Evolutionary conservation across 495 filamentous ascomycete species (phyloP), one percentile per base, ranked within the genome.

Genomic region (Aspergillus indologenus): DNA sequence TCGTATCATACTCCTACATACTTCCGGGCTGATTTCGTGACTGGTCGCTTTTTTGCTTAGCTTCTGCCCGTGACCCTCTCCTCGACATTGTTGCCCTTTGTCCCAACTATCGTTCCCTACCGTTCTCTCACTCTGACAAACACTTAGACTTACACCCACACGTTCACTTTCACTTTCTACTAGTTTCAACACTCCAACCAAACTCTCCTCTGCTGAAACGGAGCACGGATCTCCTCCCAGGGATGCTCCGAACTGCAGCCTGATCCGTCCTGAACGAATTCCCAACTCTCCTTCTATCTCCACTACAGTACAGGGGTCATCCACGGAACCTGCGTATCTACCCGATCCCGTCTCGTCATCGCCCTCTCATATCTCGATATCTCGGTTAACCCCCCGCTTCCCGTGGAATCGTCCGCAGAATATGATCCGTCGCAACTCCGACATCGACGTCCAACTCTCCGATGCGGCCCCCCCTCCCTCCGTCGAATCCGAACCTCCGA

Each of bases 351-450:
- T 24, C 22, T 50, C 24, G 47, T 50, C 47, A 51, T 31, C 48
- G 22, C 23, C n/a, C 48, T 51, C 5, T 51, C 29, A 57, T 57
- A 34, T 43, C 8, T 19, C 45, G 40, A 20, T 17, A 20, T 43
- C 24, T 34, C 46, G 29, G 23, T 44, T 15, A 49, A 48, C 15
- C 22, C 24, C 45, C 54, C 54, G 22, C 45, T 26, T 26, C 20
- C 48, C 24, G 42, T 26, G 18, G 15, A 52, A 19, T 44, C 44
- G 31, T 61, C 60, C 31, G 31, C 44, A 62, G 53, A 74, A 49
- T 54, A 79, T 76, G 73, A 72, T 79, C 66, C 77, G 75, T 61
- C 74, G 73, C 65, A 76, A 78, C 62, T 79, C 77, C 24, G 75
- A 79, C 48, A 73, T 79, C 53, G 75, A 77, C 60, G 69, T 78